Percentiles rank a stretch among this genome's conserved stretches.
Conservation (phyloP, 495 filamentous ascomycete species). For the Aspergillus olivimuriae region DNA sequence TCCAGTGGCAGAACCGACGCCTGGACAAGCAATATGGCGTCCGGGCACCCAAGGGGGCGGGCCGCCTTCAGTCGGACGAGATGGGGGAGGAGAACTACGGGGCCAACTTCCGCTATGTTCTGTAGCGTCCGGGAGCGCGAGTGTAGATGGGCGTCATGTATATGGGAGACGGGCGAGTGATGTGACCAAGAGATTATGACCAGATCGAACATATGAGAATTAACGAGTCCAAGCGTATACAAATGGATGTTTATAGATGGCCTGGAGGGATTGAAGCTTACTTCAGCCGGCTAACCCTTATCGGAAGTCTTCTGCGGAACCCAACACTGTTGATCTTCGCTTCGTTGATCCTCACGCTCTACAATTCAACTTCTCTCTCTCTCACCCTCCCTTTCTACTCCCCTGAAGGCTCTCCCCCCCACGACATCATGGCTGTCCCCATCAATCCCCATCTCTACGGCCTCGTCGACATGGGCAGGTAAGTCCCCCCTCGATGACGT, state of each 20-base stretch:
- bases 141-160: neutral
- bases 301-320: no score
- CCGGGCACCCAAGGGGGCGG: conserved; percentile 15
- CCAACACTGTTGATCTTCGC: no score
- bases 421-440: no score
- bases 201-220: no score
- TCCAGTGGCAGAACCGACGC: conserved; percentile 57
- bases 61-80: conserved; percentile 2
- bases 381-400: no score
- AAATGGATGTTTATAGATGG: no score
- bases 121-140: conserved; percentile 20
- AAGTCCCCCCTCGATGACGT: conserved; percentile 13
- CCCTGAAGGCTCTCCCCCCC: no score
- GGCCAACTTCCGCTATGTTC: conserved; percentile 38
- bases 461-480: conserved; percentile 74
- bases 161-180: neutral
- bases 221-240: no score
- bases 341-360: no score
- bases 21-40: conserved; percentile 47
- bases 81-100: conserved; percentile 48
- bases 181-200: neutral
- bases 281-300: no score
- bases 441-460: conserved; percentile 15
- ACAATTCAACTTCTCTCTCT: no score
- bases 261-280: no score